Evolutionary conservation across 176 grass and related monocot genomes (phyloP).

Genomic region (Carex cristatella): DNA sequence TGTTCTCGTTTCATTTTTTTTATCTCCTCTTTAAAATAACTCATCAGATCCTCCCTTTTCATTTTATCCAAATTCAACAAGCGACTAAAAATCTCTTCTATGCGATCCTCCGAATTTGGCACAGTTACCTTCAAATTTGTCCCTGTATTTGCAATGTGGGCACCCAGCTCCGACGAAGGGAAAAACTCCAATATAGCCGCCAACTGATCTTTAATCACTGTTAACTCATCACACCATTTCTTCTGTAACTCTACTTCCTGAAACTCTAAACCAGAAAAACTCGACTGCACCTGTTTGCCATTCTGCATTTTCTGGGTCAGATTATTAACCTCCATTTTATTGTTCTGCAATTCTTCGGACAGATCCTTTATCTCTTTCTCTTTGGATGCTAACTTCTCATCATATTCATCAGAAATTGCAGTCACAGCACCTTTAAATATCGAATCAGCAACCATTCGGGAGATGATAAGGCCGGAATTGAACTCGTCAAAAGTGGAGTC

Average conservation of each 20-base stretch:
- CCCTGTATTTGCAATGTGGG: constrained; percentile 19
- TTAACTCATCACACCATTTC: constrained; percentile 15
- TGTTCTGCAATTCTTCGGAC: not conserved
- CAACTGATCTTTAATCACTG: constrained; percentile 15
- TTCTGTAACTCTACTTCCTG: constrained; percentile 1
- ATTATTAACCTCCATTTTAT: not conserved
- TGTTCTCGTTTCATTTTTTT: constrained; percentile 32
- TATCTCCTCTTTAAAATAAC: constrained; percentile 36
- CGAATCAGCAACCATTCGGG: constrained; percentile 24
- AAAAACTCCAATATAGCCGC: constrained; percentile 12
- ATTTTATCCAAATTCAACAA: constrained; percentile 22
- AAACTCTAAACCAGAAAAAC: not conserved
- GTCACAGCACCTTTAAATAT: constrained; percentile 19
- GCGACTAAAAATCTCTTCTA: constrained; percentile 16
- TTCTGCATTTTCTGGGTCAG: not conserved
- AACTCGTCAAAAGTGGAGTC: constrained; percentile 15
- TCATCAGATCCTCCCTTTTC: constrained; percentile 32
- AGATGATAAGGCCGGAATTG: not conserved
- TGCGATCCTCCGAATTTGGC: constrained; percentile 9
- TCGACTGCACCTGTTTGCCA: not conserved
- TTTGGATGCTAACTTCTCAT: constrained; percentile 16
- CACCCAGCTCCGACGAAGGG: constrained; percentile 4
- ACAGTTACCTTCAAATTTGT: not conserved
- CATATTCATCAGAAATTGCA: constrained; percentile 25
- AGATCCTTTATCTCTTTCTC: not conserved